A percentile compares a stretch with the other conserved stretches of the same genome.
phyloP scores from a whole-genome alignment of 805 yeast genomes.

The Cyberlindnera bimundalis region DNA sequence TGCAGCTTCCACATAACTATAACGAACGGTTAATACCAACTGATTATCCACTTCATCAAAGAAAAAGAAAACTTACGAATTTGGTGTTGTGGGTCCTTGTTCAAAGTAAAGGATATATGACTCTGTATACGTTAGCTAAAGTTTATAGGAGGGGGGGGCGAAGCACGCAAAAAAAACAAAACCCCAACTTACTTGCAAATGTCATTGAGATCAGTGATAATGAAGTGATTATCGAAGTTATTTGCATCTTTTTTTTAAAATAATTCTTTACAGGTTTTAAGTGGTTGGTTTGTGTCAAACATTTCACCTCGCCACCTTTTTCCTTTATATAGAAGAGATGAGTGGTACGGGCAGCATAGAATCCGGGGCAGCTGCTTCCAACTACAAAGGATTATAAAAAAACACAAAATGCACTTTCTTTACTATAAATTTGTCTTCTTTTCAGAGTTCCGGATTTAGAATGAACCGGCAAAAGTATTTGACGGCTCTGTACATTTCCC shows the following conservation, averaged over 20 bases:
- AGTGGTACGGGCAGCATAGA: neutral
- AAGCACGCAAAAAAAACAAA: too few species aligned
- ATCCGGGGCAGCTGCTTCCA: neutral
- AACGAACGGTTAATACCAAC: neutral
- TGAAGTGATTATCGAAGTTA: neutral
- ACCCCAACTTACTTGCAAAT: conserved; percentile 10
- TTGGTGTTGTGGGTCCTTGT: conserved; percentile 29
- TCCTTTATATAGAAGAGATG: too few species aligned
- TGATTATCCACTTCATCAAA: too few species aligned
- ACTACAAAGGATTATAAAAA: neutral
- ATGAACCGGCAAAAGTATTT: conserved; percentile 60
- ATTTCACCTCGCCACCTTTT: too few species aligned
- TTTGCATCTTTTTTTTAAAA: neutral
- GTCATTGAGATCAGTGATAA: conserved; percentile 2
- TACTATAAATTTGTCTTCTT: neutral
- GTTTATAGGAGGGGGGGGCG: too few species aligned
- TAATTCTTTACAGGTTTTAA: too few species aligned
- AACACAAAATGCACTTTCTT: too few species aligned
- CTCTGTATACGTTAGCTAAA: conserved; percentile 15
- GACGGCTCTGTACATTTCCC: conserved; percentile 66
- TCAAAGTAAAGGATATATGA: conserved; percentile 28
- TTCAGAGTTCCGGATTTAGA: conserved; percentile 35
- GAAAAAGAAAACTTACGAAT: conserved; percentile 22
- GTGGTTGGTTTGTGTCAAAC: too few species aligned
- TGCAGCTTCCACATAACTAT: conserved; percentile 30